phyloP scores from a whole-genome alignment of 1,284 basidiomycete species.

The Inonotus obliquus region DNA sequence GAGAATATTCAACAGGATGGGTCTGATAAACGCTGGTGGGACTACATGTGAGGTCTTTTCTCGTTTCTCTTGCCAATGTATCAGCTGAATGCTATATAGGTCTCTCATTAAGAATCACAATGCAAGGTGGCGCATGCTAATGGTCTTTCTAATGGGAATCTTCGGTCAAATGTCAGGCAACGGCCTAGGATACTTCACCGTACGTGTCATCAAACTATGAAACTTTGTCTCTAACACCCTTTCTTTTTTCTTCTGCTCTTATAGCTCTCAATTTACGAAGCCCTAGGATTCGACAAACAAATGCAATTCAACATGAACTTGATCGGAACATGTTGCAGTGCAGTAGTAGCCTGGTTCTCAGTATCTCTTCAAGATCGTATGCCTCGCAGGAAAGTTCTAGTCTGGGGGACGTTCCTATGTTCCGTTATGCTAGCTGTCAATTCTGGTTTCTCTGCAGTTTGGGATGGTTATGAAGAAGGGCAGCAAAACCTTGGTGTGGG shows the following conservation, averaged over 20 bases:
- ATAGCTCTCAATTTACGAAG: slow-evolving; percentile 19
- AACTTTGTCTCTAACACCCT: too few species aligned
- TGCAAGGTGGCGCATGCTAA: slow-evolving; percentile 24
- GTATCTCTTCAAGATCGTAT: slow-evolving; percentile 16
- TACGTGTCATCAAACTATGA: not conserved
- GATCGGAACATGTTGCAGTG: slow-evolving; percentile 20
- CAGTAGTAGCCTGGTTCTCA: slow-evolving; percentile 13
- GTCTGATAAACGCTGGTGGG: slow-evolving; percentile 46
- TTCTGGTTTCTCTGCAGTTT: slow-evolving; percentile 25
- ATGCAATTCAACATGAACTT: slow-evolving; percentile 37
- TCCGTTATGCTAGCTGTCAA: slow-evolving; percentile 26
- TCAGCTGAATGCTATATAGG: slow-evolving; percentile 1
- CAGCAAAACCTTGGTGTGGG: slow-evolving; percentile 27
- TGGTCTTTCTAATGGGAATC: slow-evolving; percentile 28
- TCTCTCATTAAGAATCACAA: slow-evolving; percentile 19
- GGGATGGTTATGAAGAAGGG: slow-evolving; percentile 22
- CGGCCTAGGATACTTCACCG: slow-evolving; percentile 16
- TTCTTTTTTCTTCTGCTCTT: too few species aligned
- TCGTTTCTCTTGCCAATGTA: slow-evolving; percentile 16
- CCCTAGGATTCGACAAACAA: slow-evolving; percentile 17
- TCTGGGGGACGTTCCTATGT: slow-evolving; percentile 2
- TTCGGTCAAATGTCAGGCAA: slow-evolving; percentile 23
- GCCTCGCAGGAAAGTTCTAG: slow-evolving; percentile 16
- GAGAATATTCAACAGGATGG: slow-evolving; percentile 37
- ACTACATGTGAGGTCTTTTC: slow-evolving; percentile 25